phyloP scores from a whole-genome alignment of 495 filamentous ascomycete species.

The Lasiosphaeria miniovina region DNA sequence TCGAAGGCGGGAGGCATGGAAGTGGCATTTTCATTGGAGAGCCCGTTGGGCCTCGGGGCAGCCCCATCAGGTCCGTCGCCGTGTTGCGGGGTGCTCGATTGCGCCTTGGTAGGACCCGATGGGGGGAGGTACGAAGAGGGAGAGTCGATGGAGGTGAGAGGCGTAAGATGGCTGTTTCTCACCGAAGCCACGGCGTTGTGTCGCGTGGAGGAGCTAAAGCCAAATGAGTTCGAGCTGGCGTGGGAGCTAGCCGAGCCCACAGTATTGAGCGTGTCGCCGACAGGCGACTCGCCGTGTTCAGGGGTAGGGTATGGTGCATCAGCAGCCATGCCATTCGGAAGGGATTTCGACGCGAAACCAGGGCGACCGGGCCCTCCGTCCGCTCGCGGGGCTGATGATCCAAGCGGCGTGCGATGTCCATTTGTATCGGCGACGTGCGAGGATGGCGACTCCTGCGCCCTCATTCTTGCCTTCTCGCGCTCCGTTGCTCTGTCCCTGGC shows the following conservation, averaged over 20 bases:
- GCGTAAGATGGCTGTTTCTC: slow-evolving; percentile 60
- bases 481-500: slow-evolving; percentile 55
- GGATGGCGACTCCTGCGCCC: slow-evolving; percentile 34
- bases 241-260: slow-evolving; percentile 66
- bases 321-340: slow-evolving; percentile 33
- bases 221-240: slow-evolving; percentile 60
- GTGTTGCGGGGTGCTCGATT: slow-evolving; percentile 33
- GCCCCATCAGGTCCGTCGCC: slow-evolving; percentile 26
- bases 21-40: slow-evolving; percentile 46
- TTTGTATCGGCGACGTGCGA: slow-evolving; percentile 22
- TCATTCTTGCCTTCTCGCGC: slow-evolving; percentile 43
- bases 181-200: slow-evolving; percentile 49
- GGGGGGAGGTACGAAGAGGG: slow-evolving; percentile 59
- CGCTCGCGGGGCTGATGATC: slow-evolving; percentile 12
- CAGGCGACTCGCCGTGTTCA: slow-evolving; percentile 58
- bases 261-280: slow-evolving; percentile 61
- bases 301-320: slow-evolving; percentile 36
- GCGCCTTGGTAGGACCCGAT: slow-evolving; percentile 33
- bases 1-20: slow-evolving; percentile 42
- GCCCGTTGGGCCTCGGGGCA: slow-evolving; percentile 22
- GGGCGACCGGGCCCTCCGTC: slow-evolving; percentile 15
- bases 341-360: slow-evolving; percentile 18
- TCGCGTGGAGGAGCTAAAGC: slow-evolving; percentile 55
- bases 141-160: slow-evolving; percentile 72
- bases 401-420: slow-evolving; percentile 21